Evolutionary conservation across 371 early-diverging fungal species (phyloP), one percentile per base, ranked within the genome.

Genomic region (Mortierella sp.): DNA sequence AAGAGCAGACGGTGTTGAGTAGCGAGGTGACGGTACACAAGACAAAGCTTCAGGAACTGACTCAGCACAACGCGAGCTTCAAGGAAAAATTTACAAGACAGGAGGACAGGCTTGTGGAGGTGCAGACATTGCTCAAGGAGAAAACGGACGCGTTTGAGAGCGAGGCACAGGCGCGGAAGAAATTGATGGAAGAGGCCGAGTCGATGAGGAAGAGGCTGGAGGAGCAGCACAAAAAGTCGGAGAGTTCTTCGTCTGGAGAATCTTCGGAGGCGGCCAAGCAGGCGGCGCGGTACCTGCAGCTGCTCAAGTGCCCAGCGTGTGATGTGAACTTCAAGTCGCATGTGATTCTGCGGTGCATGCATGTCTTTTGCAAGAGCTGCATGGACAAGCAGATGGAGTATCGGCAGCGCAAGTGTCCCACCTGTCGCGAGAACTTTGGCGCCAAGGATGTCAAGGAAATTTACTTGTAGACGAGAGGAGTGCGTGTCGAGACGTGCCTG

Each of bases 321-420:
- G 92, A 93, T 76, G 89, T 88, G 61, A 91, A 95, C 69, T 95
- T 98, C 89, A 98, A 98, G 89, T 92, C 93, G 44, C 96, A 95
- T 85, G 93, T 95, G 5, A 88, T 99, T 2, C 75, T 92, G 76
- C 92, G 95, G 31, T 99, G 99, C 88, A 98, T 97, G 98, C 99
- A 99, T 86, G 95, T 95, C 26, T 98, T 99, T 88, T 99, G 98
- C 90, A 96, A 97, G 83, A 93, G 93, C 40, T 99, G 99, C 85
- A 91, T 99, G 57, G 96, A 99, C 77, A 91, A 91, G 48, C 92
- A 97, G 79, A 90, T 96, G 80, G 97, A 96, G 80, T 96, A 96
- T 16, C 93, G 99, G 24, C 98, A 98, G 87, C 95, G 99, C 90
- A 98, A 98, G 86, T 99, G 99, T 89, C 99, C 99, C 10, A 95